Evolutionary conservation across 1,284 basidiomycete genomes (phyloP).

Genomic region (Papiliotrema nemorosa): DNA sequence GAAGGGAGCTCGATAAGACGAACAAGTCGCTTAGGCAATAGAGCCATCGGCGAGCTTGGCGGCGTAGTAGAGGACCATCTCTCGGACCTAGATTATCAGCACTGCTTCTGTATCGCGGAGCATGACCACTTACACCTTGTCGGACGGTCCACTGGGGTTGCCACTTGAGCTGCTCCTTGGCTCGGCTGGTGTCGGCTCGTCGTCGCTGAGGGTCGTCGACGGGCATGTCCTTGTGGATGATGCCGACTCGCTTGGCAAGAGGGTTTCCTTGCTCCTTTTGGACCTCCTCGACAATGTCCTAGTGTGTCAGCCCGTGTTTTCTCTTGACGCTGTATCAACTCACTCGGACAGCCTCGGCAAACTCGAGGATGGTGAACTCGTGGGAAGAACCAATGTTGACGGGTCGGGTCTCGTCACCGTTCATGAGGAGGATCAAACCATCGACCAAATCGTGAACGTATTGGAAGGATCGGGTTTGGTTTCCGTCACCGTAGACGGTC

Average conservation of each 20-base stretch:
- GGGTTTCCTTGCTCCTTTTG: slow-evolving; percentile 72
- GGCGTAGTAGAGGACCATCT: slow-evolving; percentile 33
- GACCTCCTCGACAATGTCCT: slow-evolving; percentile 81
- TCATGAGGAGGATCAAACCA: slow-evolving; percentile 82
- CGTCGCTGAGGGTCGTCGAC: slow-evolving; percentile 92
- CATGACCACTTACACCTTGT: slow-evolving; percentile 26
- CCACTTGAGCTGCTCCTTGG: slow-evolving; percentile 82
- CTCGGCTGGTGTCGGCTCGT: slow-evolving; percentile 85
- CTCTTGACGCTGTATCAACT: slow-evolving; percentile 10
- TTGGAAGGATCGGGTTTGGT: slow-evolving; percentile 94
- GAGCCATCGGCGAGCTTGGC: slow-evolving; percentile 21
- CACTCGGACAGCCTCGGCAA: slow-evolving; percentile 74
- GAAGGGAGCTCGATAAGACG: too few species aligned
- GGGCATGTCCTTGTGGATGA: slow-evolving; percentile 80
- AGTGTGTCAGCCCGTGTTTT: neutral
- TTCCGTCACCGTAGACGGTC: slow-evolving; percentile 95
- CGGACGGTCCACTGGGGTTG: slow-evolving; percentile 69
- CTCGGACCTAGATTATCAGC: slow-evolving; percentile 1
- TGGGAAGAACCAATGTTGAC: slow-evolving; percentile 92
- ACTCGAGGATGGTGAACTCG: slow-evolving; percentile 90
- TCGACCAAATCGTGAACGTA: slow-evolving; percentile 62
- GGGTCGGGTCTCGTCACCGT: slow-evolving; percentile 81
- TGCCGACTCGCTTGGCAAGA: slow-evolving; percentile 59
- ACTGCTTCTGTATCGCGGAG: neutral
- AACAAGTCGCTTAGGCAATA: too few species aligned